Evolutionary conservation across 352 stramenopile species (phyloP).

Genomic region (Thraustochytrium sp.): DNA sequence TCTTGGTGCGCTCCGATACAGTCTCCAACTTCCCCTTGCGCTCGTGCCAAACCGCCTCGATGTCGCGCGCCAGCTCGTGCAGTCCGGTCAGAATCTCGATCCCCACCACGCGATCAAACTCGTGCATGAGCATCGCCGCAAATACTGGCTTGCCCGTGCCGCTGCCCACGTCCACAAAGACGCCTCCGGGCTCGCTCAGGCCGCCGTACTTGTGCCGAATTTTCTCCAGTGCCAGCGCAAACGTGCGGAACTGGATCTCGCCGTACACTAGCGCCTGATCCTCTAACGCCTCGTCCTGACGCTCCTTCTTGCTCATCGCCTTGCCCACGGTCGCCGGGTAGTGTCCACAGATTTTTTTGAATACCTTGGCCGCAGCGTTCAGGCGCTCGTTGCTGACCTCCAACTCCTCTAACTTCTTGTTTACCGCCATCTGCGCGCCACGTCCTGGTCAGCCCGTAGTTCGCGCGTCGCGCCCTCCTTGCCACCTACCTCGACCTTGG

Average conservation of each 20-base stretch:
- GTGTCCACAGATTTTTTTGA: slow-evolving; percentile 24
- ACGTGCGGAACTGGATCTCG: slow-evolving; percentile 73
- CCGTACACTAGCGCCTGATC: slow-evolving; percentile 75
- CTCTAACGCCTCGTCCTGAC: slow-evolving; percentile 57
- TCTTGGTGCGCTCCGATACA: slow-evolving; percentile 50
- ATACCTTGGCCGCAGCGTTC: background rate
- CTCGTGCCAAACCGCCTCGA: slow-evolving; percentile 57
- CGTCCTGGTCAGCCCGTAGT: too few relatives aligned
- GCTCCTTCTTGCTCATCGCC: slow-evolving; percentile 49
- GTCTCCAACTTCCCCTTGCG: slow-evolving; percentile 50
- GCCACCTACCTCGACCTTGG: slow-evolving; percentile 22
- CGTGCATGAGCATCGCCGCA: slow-evolving; percentile 67
- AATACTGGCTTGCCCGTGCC: slow-evolving; percentile 78
- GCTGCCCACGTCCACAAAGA: slow-evolving; percentile 76
- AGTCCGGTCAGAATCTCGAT: slow-evolving; percentile 77
- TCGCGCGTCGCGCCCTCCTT: too few relatives aligned
- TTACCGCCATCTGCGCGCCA: background rate
- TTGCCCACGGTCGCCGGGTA: slow-evolving; percentile 38
- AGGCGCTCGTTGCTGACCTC: background rate
- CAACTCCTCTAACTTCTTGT: slow-evolving; percentile 15
- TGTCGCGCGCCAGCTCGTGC: slow-evolving; percentile 59
- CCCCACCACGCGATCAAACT: slow-evolving; percentile 72
- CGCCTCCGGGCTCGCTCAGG: slow-evolving; percentile 61
- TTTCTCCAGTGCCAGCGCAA: slow-evolving; percentile 53
- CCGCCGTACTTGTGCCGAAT: slow-evolving; percentile 54